phyloP scores from a whole-genome alignment of 1,284 basidiomycete species.

The Binderoboletus segoi region DNA sequence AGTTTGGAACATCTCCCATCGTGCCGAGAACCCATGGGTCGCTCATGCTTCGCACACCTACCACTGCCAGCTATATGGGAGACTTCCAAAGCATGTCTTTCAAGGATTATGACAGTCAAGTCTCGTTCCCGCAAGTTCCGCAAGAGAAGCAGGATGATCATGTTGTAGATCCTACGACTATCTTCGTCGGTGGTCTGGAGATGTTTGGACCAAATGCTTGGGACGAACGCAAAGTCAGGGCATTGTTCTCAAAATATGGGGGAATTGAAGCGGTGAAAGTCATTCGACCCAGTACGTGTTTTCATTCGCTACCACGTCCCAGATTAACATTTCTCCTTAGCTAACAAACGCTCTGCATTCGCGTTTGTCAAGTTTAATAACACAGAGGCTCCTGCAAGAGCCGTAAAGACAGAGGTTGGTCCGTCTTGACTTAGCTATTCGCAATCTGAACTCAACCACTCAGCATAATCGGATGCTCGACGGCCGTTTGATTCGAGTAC shows the following conservation, averaged over 20 bases:
- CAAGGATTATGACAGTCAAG: constrained; percentile 25
- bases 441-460: constrained; percentile 1
- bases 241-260: constrained; percentile 65
- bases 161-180: constrained; percentile 61
- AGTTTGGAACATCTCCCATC: constrained; percentile 48
- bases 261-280: constrained; percentile 63
- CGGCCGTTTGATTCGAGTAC: constrained; percentile 72
- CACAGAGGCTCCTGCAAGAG: constrained; percentile 57
- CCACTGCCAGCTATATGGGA: constrained; percentile 36
- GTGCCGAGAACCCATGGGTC: constrained; percentile 53
- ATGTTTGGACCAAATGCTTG: constrained; percentile 62
- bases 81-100: constrained; percentile 36
- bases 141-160: constrained; percentile 29
- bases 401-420: constrained; percentile 63
- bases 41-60: constrained; percentile 49
- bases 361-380: constrained; percentile 74
- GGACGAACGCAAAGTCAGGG: constrained; percentile 62
- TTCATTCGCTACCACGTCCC: neutral
- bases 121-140: constrained; percentile 17
- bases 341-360: constrained; percentile 63
- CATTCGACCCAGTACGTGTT: constrained; percentile 58
- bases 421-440: neutral
- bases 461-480: constrained; percentile 70
- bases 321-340: constrained; percentile 39
- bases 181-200: constrained; percentile 77